Base-by-base conservation (phyloP, 2,329 filamentous ascomycete genomes). In the Rhexocercosporidium sp. region DNA sequence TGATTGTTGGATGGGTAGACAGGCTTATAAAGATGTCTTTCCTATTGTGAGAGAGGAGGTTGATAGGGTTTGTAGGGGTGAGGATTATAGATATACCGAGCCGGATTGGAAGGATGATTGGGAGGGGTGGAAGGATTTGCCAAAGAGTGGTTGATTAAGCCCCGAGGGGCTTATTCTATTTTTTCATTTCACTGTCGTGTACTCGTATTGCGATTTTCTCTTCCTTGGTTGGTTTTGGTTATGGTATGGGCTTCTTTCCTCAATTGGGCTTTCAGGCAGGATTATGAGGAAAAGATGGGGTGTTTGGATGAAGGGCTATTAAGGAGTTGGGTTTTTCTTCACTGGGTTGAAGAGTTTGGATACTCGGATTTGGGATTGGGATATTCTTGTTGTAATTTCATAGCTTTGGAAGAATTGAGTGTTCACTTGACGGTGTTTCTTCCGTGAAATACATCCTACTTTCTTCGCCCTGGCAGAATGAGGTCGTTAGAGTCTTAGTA, bases 1-100 rank as follows among this genome's bases (percentile, higher is more conserved):
- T 46, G 87, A 89, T 78, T 84, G 84, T 73, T 89, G 85, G 85
- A 89, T 89, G 84, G 86, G 87, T 3, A 80, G 83, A 51, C 82
- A 85, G 64, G 85, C 86, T 3, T 87, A 84, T 81, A 83, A 80
- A 74, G 87, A 89, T 73, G 84, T 90, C 31, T 89, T 84, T 72
- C 86, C 86, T 0, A 80, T 85, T 60, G 80, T 89, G 9, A 75
- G 82, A 34, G 81, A 84, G 72, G 84, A 87, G 76, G 79, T 88
- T 1, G 85, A 88, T 70, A 80, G 84, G 11, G 84, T 88, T 39
- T 69, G 65, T 60, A 71, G 76, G 29, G 73, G 72, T 1, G 66
- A 72, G 44, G 69, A 53, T 11, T 77, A 75, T 67, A 68, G 27
- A 34, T 77, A 75, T 64, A 16, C 29, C 41, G 74, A 74, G 27